Evolutionary conservation across 306 rosid species (phyloP), one percentile per base, ranked within the genome.

Genomic region (Boehmeria nivea): DNA sequence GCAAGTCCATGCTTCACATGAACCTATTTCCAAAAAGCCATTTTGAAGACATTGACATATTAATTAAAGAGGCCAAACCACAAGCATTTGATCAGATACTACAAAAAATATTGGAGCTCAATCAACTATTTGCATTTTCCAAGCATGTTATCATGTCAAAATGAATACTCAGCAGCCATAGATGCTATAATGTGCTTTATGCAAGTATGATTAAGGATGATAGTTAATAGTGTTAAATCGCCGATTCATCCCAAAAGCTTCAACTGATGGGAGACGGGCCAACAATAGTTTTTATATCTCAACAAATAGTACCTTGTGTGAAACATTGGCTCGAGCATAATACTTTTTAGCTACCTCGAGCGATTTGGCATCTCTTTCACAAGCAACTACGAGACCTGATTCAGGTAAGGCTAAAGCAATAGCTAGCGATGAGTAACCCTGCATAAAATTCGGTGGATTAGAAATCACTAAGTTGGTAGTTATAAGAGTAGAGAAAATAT

Each of bases 351-450:
- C 98, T 49, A 84, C 76, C 57, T 87, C 95, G 45, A 90, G 98
- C 68, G 74, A 76, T 65, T 47, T 80, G 54, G 82, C 76, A 65
- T 90, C 95, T 66, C 88, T 84, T 74, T 90, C 98, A 63, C 94
- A 86, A 23, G 95, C 95, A 61, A 86, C 85, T 73, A 90, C 80
- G 59, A 68, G 72, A 64, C 98, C 98, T 48, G 88, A 80, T 53
- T 90, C 95, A 44, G 95, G 94, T 10, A 90, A 89, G 84, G 73
- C 88, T 66, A 86, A 63, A 43, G 95, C 94, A 57, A 78, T 67
- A 45, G 98, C 95, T 75, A 90, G 64, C 24, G 98, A 90, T 36
- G 98, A 90, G 67, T 90, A 90, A 53, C 98, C 98, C 98, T 90
- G 45, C 4, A 1, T 40, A 5, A n/a, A 1, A 31, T 31, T 31